A percentile compares a stretch with the other conserved stretches of the same genome.
phyloP scores from a whole-genome alignment of 148 eudicot species.

The Rhododendron simsii region DNA sequence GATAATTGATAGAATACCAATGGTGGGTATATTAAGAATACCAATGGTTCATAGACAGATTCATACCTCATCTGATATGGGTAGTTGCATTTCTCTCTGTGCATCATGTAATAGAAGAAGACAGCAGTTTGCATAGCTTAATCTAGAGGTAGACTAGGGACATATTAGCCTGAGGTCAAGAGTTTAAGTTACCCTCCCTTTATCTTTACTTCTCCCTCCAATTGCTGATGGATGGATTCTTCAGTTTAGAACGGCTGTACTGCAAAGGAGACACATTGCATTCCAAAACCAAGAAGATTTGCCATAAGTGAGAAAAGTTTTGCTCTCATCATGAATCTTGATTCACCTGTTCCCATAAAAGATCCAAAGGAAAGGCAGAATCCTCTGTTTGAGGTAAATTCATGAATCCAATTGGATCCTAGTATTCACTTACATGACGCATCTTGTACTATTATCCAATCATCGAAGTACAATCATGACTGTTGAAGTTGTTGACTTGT shows the following conservation, averaged over 20 bases:
- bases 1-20: not conserved
- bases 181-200: not conserved
- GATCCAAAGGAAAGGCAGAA: conserved; percentile 30
- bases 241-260: not conserved
- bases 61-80: not conserved
- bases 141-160: not conserved
- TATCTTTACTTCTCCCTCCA: not conserved
- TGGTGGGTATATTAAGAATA: not conserved
- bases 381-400: conserved; percentile 46
- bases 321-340: conserved; percentile 34
- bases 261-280: not conserved
- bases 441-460: not conserved
- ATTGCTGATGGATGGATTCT: conserved; percentile 3
- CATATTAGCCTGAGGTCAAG: not conserved
- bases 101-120: not conserved
- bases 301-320: conserved; percentile 1
- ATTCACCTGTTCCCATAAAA: conserved; percentile 18
- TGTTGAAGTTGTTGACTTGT: conserved; percentile 7
- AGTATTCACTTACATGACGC: not conserved
- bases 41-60: not conserved
- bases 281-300: conserved; percentile 1
- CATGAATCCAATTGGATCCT: not conserved
- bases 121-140: not conserved
- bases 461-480: not conserved
- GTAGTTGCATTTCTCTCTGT: not conserved